phyloP scores from a whole-genome alignment of 164 flowering plant genomes.

The Houttuynia cordata region DNA sequence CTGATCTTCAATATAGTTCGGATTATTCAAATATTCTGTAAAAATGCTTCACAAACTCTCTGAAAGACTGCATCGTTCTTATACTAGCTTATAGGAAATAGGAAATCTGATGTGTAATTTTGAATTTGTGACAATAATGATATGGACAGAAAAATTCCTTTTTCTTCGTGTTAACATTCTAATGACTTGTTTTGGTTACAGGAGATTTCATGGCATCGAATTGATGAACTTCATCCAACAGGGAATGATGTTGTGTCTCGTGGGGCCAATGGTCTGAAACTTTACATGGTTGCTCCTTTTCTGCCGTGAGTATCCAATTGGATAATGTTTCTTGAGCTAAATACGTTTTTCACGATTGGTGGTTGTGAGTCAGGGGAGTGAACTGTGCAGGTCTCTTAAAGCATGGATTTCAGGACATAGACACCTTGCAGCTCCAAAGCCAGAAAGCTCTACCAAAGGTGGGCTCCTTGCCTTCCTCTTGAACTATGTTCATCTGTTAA shows the following conservation, averaged over 20 bases:
- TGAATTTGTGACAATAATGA: too few relatives aligned
- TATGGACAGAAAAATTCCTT: not conserved
- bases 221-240: slow-evolving; percentile 77
- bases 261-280: slow-evolving; percentile 63
- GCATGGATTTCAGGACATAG: slow-evolving; percentile 66
- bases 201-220: slow-evolving; percentile 95
- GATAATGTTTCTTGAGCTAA: not conserved
- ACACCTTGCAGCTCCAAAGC: slow-evolving; percentile 35
- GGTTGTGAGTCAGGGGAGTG: not conserved
- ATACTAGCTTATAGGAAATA: too few relatives aligned
- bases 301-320: slow-evolving; percentile 37
- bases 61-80: too few relatives aligned
- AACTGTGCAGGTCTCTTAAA: slow-evolving; percentile 52
- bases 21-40: too few relatives aligned
- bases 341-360: not conserved
- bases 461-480: slow-evolving; percentile 1
- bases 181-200: slow-evolving; percentile 12
- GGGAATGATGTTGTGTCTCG: slow-evolving; percentile 65
- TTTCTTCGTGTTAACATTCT: not conserved
- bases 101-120: too few relatives aligned
- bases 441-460: slow-evolving; percentile 60
- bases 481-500: not conserved
- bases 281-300: slow-evolving; percentile 94
- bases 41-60: too few relatives aligned
- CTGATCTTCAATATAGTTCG: not conserved